These are phyloP conservation scores for Cladosporium sp. DNA, from an alignment of 2,329 filamentous ascomycete species.

Conservation along the genomic window DNA sequence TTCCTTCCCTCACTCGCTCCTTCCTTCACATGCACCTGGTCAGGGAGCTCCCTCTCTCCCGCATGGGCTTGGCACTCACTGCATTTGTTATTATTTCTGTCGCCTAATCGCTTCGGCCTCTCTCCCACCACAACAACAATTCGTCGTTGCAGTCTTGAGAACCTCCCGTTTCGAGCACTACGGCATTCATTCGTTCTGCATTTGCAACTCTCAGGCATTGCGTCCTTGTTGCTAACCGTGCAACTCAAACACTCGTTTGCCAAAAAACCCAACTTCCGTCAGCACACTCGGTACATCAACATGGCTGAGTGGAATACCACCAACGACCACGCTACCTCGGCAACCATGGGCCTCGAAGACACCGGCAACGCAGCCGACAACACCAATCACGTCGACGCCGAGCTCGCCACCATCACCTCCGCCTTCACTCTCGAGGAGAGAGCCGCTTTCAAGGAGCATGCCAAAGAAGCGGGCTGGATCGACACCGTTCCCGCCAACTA, in stretches of 20 bases:
- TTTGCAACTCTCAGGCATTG: no score
- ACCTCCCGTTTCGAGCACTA: no score
- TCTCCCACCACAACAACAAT: no score
- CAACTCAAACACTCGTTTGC: no score
- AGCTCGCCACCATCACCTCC: neutral
- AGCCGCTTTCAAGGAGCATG: slow-evolving; percentile 7
- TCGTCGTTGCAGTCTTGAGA: no score
- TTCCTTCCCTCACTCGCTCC: slow-evolving; percentile 3
- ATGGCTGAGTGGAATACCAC: neutral
- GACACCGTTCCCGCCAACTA: slow-evolving; percentile 27
- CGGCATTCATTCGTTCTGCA: no score
- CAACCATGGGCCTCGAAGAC: neutral
- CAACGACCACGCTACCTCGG: neutral
- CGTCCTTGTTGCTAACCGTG: no score
- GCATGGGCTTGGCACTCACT: neutral
- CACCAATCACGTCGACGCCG: neutral
- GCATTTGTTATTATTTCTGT: neutral
- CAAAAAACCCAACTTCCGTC: no score
- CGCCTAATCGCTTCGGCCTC: neutral
- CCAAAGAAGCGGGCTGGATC: slow-evolving; percentile 26
- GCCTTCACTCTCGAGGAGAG: slow-evolving; percentile 12
- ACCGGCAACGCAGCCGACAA: neutral
- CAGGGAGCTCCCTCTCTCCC: no score
- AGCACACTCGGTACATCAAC: no score
- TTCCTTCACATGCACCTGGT: slow-evolving; percentile 9